Conservation (phyloP, 176 grass and related monocot genomes). For the Raddia guianensis region DNA sequence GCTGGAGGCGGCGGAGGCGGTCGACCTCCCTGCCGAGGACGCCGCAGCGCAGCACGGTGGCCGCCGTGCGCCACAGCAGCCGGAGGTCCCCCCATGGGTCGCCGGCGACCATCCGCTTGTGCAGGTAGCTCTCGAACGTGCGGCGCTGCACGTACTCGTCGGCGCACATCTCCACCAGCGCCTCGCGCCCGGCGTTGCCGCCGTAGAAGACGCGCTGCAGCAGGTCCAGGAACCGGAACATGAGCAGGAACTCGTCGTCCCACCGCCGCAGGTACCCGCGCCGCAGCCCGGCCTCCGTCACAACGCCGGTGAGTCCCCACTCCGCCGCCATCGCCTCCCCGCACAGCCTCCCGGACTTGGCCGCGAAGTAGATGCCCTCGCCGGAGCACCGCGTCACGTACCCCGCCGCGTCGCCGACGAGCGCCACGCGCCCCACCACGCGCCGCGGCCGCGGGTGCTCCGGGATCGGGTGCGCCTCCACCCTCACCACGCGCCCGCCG, state of each 20-base stretch:
- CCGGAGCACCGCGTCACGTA: conserved; percentile 90
- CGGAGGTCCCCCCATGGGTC: conserved; percentile 58
- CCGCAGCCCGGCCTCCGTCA: conserved; percentile 73
- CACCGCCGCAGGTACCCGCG: conserved; percentile 73
- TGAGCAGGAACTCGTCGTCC: conserved; percentile 77
- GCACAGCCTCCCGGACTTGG: conserved; percentile 87
- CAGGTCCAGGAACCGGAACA: conserved; percentile 88
- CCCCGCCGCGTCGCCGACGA: conserved; percentile 88
- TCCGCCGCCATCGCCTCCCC: conserved; percentile 74
- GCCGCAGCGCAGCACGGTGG: conserved; percentile 59
- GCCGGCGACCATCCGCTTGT: conserved; percentile 76
- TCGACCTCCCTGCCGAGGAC: conserved; percentile 73
- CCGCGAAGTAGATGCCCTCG: conserved; percentile 98
- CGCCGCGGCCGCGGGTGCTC: conserved; percentile 89
- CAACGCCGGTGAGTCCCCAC: conserved; percentile 64
- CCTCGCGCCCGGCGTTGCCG: conserved; percentile 76
- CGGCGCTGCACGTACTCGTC: conserved; percentile 92
- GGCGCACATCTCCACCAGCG: conserved; percentile 85
- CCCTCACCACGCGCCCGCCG: conserved; percentile 67
- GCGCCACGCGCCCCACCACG: conserved; percentile 75
- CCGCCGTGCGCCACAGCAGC: conserved; percentile 67
- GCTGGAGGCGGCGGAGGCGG: conserved; percentile 46
- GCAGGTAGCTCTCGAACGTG: conserved; percentile 93
- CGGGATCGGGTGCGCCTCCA: conserved; percentile 93
- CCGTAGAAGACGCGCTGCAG: conserved; percentile 83